Conservation (phyloP, 805 yeast species). For the Starmerella bombi region DNA sequence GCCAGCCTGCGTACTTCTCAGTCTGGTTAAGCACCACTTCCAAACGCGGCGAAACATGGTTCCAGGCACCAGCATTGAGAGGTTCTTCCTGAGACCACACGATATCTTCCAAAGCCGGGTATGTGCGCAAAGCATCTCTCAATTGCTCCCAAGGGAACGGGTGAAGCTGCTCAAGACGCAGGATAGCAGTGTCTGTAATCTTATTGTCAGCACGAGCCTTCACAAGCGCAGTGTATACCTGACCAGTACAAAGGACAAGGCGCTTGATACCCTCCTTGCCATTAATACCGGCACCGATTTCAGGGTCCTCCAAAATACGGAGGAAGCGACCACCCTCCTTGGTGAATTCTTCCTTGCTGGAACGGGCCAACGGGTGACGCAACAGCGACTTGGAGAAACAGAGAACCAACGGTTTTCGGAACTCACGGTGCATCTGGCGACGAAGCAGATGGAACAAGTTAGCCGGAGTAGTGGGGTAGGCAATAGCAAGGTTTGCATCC, state of each 20-base stretch:
- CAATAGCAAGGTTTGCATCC: constrained; percentile 95
- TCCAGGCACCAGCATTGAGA: constrained; percentile 87
- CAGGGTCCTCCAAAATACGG: constrained; percentile 91
- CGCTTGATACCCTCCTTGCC: constrained; percentile 77
- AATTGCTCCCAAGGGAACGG: constrained; percentile 98
- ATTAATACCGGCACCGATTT: constrained; percentile 64
- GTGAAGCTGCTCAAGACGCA: constrained; percentile 86
- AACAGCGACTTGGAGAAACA: constrained; percentile 87
- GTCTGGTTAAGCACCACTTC: constrained; percentile 65
- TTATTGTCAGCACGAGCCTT: constrained; percentile 71
- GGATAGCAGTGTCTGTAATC: constrained; percentile 73
- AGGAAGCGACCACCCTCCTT: constrained; percentile 79
- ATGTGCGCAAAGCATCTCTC: constrained; percentile 66
- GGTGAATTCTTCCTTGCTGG: constrained; percentile 67
- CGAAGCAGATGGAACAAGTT: constrained; percentile 91
- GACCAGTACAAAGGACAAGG: constrained; percentile 76
- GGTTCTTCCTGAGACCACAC: constrained; percentile 99
- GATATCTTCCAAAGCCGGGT: constrained; percentile 72
- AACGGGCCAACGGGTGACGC: constrained; percentile 96
- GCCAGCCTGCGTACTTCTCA: constrained; percentile 43
- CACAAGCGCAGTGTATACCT: constrained; percentile 83
- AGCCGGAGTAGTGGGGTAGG: constrained; percentile 96
- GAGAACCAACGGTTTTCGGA: constrained; percentile 67
- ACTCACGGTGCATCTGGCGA: constrained; percentile 99
- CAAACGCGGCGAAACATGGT: constrained; percentile 71